Percentiles rank a stretch among this genome's conserved stretches.
Evolutionary conservation across 352 stramenopile genomes (phyloP).

Genomic region (Lagenidium sp.): DNA sequence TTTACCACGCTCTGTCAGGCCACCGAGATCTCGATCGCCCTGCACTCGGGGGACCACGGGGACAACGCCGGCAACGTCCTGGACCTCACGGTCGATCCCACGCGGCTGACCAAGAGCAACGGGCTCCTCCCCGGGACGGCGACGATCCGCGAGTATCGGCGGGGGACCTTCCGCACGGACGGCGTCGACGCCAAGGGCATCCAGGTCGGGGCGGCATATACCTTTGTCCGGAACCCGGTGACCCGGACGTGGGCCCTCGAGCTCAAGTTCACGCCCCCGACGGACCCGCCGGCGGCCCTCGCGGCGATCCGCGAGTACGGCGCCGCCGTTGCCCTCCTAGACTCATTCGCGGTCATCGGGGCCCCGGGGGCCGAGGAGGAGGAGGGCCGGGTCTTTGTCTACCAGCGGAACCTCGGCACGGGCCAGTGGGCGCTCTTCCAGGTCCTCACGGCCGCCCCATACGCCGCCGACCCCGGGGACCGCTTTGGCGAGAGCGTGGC

Average conservation of each 20-base stretch:
- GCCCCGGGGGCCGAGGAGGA: slow-evolving; percentile 47
- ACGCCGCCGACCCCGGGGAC: slow-evolving; percentile 31
- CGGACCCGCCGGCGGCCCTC: slow-evolving; percentile 20
- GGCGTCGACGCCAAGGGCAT: slow-evolving; percentile 47
- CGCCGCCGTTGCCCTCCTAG: slow-evolving; percentile 28
- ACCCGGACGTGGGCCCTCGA: slow-evolving; percentile 41
- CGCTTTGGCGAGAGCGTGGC: slow-evolving; percentile 62
- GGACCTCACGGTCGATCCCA: slow-evolving; percentile 39
- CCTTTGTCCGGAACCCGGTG: slow-evolving; percentile 30
- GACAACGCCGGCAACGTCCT: slow-evolving; percentile 48
- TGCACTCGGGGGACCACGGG: slow-evolving; percentile 47
- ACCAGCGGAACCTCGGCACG: slow-evolving; percentile 40
- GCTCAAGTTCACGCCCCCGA: slow-evolving; percentile 41
- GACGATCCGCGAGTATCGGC: slow-evolving; percentile 41
- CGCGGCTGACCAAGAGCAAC: slow-evolving; percentile 25
- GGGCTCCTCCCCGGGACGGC: slow-evolving; percentile 15
- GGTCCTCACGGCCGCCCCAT: slow-evolving; percentile 39
- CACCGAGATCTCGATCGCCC: slow-evolving; percentile 37
- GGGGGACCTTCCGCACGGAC: slow-evolving; percentile 52
- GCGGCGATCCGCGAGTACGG: slow-evolving; percentile 50
- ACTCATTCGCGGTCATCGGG: slow-evolving; percentile 46
- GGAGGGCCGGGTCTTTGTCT: slow-evolving; percentile 64
- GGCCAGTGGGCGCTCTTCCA: slow-evolving; percentile 55
- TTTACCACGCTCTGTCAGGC: slow-evolving; percentile 43
- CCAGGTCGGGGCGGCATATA: slow-evolving; percentile 61